Percentiles rank a stretch among this genome's conserved stretches.
phyloP scores from a whole-genome alignment of 2,329 filamentous ascomycete genomes.

The Dothideomycetidae sp. region DNA sequence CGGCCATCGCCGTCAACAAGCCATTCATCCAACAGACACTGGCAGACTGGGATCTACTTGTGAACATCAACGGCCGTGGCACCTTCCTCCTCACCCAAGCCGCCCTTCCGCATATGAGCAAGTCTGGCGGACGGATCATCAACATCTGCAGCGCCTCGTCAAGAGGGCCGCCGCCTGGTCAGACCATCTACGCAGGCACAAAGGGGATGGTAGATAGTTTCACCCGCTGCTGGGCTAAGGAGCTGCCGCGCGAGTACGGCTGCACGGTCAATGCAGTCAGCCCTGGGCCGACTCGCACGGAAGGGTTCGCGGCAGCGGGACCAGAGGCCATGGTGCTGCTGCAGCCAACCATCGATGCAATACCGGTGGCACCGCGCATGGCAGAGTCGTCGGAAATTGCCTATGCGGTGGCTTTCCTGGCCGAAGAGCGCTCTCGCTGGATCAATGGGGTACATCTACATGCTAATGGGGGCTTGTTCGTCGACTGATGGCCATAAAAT shows the following conservation, averaged over 20 bases:
- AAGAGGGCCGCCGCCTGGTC: constrained; percentile 23
- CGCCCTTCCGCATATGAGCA: constrained; percentile 26
- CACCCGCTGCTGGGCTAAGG: constrained; percentile 32
- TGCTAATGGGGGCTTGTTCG: constrained; percentile 23
- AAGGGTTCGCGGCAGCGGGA: constrained; percentile 17
- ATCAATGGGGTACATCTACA: constrained; percentile 31
- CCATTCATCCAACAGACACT: constrained; percentile 27
- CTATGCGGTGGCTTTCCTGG: constrained; percentile 33
- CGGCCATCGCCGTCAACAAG: constrained; percentile 25
- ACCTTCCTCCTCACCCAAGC: constrained; percentile 30
- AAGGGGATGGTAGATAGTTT: constrained; percentile 38
- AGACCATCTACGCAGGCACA: constrained; percentile 37
- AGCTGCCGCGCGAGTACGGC: constrained; percentile 32
- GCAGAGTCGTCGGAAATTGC: constrained; percentile 34
- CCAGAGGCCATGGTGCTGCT: constrained; percentile 30
- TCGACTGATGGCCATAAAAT: too few species aligned
- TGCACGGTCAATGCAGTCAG: constrained; percentile 34
- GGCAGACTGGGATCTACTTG: constrained; percentile 26
- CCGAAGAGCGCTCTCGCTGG: constrained; percentile 33
- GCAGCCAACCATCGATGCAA: constrained; percentile 30
- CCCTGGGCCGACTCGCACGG: constrained; percentile 31
- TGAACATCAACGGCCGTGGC: constrained; percentile 31
- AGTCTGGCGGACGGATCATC: constrained; percentile 27
- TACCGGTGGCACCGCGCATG: constrained; percentile 30
- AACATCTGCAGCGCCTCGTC: constrained; percentile 30